Evolutionary conservation across 2,329 filamentous ascomycete species (phyloP), one percentile per base, ranked within the genome.

Genomic region (Bisporella sp.): DNA sequence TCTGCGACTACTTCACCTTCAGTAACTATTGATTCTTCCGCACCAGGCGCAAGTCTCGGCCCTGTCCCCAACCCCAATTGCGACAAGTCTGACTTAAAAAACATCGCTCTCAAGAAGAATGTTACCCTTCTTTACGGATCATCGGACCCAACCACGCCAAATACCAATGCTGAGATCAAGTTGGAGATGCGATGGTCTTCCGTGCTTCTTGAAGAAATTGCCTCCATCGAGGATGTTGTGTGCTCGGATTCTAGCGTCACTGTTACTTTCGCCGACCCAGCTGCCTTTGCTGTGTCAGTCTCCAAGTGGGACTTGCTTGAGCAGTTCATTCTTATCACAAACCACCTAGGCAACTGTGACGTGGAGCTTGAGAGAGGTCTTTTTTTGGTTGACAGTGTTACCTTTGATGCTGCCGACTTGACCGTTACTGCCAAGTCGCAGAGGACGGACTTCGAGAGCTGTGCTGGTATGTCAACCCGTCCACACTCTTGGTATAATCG

Each of bases 301-400:
- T 32, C 31, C 30, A 44, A 54, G n/a, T 69, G 66, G 67, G 41
- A 52, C 13, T 21, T 21, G 21, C 21, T 21, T 21, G 51, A 48
- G 1, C 45, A 49, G 5, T 55, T 73, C 39, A 59, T 71, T 41
- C 54, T 73, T 46, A 65, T 73, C 53, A 73, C 71, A 11, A 73
- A 71, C 59, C 67, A 72, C 57, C 49, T 68, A 21, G 69, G 69
- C 31, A 63, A 69, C 51, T 73, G 71, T 51, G 68, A 72, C 49
- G 55, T 57, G 12, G 62, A 67, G 48, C 59, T 66, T 28, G 68
- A 72, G 59, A 65, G 70, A 33, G 66, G 69, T 13, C 67, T 71
- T 54, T 71, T 71, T 56, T 48, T 68, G 6, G 65, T 66, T 29
- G 58, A 55, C 33, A 54, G 55, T 31, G 52, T 73, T 4, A 51